Percentiles rank a stretch among this genome's conserved stretches.
Conservation (phyloP, 202 grass and related monocot genomes). For the Bolboschoenoplectus hybrid region DNA sequence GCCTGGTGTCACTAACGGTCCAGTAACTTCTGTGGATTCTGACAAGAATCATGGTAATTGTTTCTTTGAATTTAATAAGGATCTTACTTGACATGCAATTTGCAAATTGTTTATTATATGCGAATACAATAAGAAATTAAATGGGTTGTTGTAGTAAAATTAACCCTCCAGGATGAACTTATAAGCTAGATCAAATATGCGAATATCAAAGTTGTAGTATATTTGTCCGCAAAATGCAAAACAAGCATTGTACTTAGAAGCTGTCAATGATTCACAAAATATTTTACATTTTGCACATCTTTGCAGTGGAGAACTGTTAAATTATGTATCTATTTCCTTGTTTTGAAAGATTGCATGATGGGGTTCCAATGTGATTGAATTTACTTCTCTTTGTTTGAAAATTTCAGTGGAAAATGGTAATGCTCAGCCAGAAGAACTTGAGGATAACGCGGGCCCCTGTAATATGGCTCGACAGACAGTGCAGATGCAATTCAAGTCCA, state of each 20-base stretch:
- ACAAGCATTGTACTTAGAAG: not conserved
- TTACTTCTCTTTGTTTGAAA: conserved; percentile 25
- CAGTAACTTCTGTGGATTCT: conserved; percentile 51
- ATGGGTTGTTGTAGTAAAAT: not conserved
- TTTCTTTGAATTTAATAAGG: not conserved
- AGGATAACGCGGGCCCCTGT: conserved; percentile 54
- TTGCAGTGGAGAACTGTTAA: not conserved
- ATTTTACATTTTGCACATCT: not conserved
- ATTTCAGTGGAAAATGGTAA: conserved; percentile 50
- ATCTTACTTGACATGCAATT: not conserved
- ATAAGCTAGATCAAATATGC: not conserved
- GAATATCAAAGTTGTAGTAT: not conserved
- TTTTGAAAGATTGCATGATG: conserved; percentile 18
- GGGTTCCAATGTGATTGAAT: not conserved
- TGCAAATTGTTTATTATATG: not conserved
- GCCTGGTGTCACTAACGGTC: conserved; percentile 53
- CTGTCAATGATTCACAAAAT: conserved; percentile 4
- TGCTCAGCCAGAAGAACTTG: conserved; percentile 45
- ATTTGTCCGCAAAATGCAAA: conserved; percentile 7
- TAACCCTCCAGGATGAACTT: not conserved
- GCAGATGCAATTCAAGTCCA: conserved; percentile 58
- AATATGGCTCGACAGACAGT: conserved; percentile 49
- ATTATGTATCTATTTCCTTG: not conserved
- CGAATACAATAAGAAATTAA: not conserved
- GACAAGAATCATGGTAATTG: conserved; percentile 59